Evolutionary conservation across 352 stramenopile species (phyloP).

Genomic region (Globisporangium lucens): DNA sequence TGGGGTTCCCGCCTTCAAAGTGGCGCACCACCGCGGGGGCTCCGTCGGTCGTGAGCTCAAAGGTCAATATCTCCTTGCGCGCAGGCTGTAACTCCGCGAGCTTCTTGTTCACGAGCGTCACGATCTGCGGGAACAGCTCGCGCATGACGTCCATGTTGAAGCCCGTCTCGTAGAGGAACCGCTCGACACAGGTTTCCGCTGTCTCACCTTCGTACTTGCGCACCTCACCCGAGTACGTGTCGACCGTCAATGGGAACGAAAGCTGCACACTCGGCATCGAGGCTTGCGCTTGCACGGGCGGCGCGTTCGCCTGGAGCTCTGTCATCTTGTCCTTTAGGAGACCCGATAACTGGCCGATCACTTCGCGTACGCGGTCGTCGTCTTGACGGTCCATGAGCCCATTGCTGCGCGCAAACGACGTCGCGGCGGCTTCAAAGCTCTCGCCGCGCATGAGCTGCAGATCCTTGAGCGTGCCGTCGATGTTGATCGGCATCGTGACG

Average conservation of each 20-base stretch:
- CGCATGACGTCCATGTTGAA: slow-evolving; percentile 65
- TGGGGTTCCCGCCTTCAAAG: slow-evolving; percentile 57
- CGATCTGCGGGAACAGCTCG: slow-evolving; percentile 57
- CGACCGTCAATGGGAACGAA: slow-evolving; percentile 55
- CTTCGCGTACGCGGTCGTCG: slow-evolving; percentile 40
- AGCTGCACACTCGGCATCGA: slow-evolving; percentile 49
- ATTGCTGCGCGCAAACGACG: slow-evolving; percentile 60
- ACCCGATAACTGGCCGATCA: slow-evolving; percentile 64
- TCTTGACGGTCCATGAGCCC: slow-evolving; percentile 52
- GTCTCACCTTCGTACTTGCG: slow-evolving; percentile 64
- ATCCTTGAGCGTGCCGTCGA: slow-evolving; percentile 59
- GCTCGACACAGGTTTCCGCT: slow-evolving; percentile 48
- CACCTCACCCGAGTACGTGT: slow-evolving; percentile 41
- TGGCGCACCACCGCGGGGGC: slow-evolving; percentile 48
- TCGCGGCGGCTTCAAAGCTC: slow-evolving; percentile 57
- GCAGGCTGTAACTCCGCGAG: slow-evolving; percentile 49
- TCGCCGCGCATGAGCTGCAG: slow-evolving; percentile 69
- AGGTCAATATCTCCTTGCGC: slow-evolving; percentile 56
- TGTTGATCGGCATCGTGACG: slow-evolving; percentile 58
- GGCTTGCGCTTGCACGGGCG: slow-evolving; percentile 6
- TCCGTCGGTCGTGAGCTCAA: slow-evolving; percentile 53
- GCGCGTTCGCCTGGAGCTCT: slow-evolving; percentile 34
- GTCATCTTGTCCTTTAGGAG: slow-evolving; percentile 62
- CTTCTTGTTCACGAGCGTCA: slow-evolving; percentile 54
- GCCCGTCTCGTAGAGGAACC: slow-evolving; percentile 60